Conservation (phyloP, 305 asterid species). For the Fraxinus sp. region DNA sequence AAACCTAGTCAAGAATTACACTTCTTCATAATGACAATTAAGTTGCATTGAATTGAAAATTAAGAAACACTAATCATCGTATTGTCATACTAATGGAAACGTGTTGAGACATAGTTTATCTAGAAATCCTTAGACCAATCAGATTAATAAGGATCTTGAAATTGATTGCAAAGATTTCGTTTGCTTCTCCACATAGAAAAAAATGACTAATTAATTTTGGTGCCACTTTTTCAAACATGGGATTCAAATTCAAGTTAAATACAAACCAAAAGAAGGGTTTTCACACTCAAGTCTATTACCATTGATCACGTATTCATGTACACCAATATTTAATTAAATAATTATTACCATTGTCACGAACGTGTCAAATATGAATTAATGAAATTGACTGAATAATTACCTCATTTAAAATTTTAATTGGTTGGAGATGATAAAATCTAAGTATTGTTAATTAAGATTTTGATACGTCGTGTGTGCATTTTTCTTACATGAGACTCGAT, state of each 20-base stretch:
- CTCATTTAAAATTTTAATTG: too few species aligned
- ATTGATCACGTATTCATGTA: too few species aligned
- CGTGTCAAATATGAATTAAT: too few species aligned
- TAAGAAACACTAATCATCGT: slow-evolving; percentile 19
- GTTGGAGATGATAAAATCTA: too few species aligned
- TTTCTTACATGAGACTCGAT: too few species aligned
- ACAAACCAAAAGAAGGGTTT: neutral
- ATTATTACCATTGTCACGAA: neutral
- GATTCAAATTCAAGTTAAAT: neutral
- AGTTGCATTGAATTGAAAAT: slow-evolving; percentile 8
- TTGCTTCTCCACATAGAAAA: neutral
- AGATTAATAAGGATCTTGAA: neutral
- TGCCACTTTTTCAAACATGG: neutral
- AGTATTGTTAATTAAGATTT: too few species aligned
- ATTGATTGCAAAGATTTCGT: neutral
- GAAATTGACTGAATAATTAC: too few species aligned
- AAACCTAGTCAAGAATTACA: slow-evolving; percentile 1
- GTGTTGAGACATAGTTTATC: slow-evolving; percentile 31
- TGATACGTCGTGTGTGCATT: neutral
- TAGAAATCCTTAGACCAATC: slow-evolving; percentile 8
- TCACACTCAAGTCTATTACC: neutral
- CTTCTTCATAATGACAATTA: neutral
- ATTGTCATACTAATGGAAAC: slow-evolving; percentile 25
- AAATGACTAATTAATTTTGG: neutral
- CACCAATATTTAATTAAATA: neutral